Percentiles rank a stretch among this genome's conserved stretches.
These are phyloP conservation scores for Ceratobasidium papillatum DNA, from an alignment of 1,284 basidiomycete genomes.

Conservation along the genomic window DNA sequence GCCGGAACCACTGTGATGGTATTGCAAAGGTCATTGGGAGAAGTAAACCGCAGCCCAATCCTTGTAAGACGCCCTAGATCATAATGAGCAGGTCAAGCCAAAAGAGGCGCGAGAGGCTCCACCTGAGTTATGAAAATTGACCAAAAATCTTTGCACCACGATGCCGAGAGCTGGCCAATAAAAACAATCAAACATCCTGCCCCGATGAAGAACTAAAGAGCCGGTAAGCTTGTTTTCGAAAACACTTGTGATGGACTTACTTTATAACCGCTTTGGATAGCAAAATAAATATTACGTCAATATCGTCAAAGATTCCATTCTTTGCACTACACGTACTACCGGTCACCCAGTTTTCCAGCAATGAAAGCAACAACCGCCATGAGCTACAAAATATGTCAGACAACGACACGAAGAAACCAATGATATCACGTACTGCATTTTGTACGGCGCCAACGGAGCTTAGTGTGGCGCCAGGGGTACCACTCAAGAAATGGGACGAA, in stretches of 20 bases:
- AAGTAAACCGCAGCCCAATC: conserved; percentile 15
- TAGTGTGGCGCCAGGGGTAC: conserved; percentile 37
- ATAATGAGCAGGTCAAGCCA: conserved; percentile 16
- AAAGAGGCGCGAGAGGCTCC: conserved; percentile 41
- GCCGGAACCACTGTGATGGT: conserved; percentile 48
- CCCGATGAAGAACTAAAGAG: conserved; percentile 42
- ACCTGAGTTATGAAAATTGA: conserved; percentile 48
- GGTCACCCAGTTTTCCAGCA: conserved; percentile 45
- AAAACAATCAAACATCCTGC: conserved; percentile 45
- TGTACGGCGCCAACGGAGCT: conserved; percentile 42
- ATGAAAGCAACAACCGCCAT: conserved; percentile 44
- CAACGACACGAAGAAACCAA: not conserved
- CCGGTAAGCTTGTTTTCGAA: not conserved
- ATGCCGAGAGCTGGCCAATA: conserved; percentile 42
- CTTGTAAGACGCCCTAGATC: conserved; percentile 24
- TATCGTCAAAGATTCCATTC: not conserved
- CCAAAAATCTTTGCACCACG: conserved; percentile 47
- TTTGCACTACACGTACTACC: conserved; percentile 40
- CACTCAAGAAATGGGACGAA: conserved; percentile 40
- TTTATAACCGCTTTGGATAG: conserved; percentile 29
- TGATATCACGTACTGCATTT: conserved; percentile 33
- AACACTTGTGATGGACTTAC: not conserved
- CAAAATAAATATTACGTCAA: not conserved
- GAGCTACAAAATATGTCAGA: conserved; percentile 20
- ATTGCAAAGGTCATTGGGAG: conserved; percentile 42